Conservation (phyloP, 1,139 yeast species). For the Hyphopichia burtonii region DNA sequence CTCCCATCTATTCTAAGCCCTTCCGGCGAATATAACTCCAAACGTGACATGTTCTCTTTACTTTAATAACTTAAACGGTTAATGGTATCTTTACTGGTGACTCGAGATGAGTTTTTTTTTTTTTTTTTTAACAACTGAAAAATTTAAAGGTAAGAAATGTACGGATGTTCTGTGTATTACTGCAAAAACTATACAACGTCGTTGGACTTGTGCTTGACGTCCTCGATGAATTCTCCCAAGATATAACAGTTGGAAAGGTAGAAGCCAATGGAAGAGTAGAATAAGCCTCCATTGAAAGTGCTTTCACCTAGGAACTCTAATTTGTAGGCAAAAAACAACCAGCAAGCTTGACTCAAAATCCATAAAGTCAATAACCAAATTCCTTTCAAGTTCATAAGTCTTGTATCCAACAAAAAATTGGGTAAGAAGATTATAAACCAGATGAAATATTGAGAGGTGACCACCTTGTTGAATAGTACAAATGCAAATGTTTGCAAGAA, state of each 20-base stretch:
- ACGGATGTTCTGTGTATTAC: too few relatives aligned
- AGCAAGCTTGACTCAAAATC: conserved; percentile 68
- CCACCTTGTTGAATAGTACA: conserved; percentile 89
- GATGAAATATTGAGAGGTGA: conserved; percentile 90
- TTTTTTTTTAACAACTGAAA: neutral
- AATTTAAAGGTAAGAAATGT: neutral
- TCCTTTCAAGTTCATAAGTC: conserved; percentile 33
- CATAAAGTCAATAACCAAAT: conserved; percentile 49
- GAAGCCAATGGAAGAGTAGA: conserved; percentile 61
- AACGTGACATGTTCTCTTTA: conserved; percentile 47
- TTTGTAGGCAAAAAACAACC: conserved; percentile 78
- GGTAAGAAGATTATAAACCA: conserved; percentile 91
- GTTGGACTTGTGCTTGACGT: conserved; percentile 11
- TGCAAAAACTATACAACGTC: neutral
- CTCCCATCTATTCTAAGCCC: conserved; percentile 92
- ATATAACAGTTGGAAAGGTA: conserved; percentile 68
- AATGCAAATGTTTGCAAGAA: conserved; percentile 90
- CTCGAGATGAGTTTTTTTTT: neutral
- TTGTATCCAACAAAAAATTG: conserved; percentile 53
- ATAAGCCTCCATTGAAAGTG: conserved; percentile 62
- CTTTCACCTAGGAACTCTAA: conserved; percentile 77
- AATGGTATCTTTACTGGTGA: too few relatives aligned
- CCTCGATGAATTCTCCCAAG: conserved; percentile 56
- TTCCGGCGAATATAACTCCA: conserved; percentile 90
- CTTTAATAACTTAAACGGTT: neutral